Base-by-base conservation (phyloP, 108 stramenopile genomes). In the Fistulifera pelliculosa region DNA sequence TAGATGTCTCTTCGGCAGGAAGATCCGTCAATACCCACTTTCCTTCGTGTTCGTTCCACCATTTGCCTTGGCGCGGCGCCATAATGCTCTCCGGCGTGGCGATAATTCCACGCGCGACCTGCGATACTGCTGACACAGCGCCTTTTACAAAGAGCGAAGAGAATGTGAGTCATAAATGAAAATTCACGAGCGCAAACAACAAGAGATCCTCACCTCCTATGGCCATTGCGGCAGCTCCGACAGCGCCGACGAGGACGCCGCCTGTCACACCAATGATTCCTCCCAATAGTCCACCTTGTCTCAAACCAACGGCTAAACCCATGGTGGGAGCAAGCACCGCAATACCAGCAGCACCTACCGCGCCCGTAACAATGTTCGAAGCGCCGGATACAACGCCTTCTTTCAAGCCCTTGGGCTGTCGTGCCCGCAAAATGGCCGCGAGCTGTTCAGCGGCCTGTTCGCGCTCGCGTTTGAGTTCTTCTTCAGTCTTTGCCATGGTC, bases 1-100 rank as follows among this genome's bases (percentile, higher is more conserved):
- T 49, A 16, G n/a, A 16, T 4, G 58, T n/a, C 28, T 60, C 58
- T 49, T 60, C 58, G 14, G 22, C n/a, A 8, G 31, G 31, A 45
- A 60, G 23, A 38, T 60, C 28, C 11, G 58, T 60, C n/a, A 18
- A 23, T 17, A 60, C 44, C 58, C 58, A 60, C 55, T 23, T 68
- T 55, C 70, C 71, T 79, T 14, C 84, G 54, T 39, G 44, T 66
- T 89, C 87, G 49, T 85, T 83, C 87, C 87, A 89, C 83, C 83
- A 89, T 49, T 85, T 89, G 35, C 87, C 87, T 38, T 76, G 64
- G 0, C 55, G 15, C 1, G 83, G 83, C 43, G 76, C 81, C 8
- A 69, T 71, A 13, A 85, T 56, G 38, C 77, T 58, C 38, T 71
- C 59, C 4, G 87, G 87, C 0, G 61, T 60, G 11, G 83, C 79